Conservation (phyloP, 2,329 filamentous ascomycete species). For the Fusarium succisae region DNA sequence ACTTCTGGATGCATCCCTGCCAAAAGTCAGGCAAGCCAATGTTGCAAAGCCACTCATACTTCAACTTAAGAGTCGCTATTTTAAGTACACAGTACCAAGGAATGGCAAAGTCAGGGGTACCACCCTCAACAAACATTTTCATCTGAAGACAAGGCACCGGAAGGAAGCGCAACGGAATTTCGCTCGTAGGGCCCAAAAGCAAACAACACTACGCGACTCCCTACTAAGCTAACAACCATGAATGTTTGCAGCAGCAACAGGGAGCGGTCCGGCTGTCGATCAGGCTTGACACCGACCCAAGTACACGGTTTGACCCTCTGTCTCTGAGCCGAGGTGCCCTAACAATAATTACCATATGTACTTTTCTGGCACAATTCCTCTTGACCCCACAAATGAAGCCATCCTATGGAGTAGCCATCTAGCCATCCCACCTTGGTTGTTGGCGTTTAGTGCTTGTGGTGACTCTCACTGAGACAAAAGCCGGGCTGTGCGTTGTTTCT, state of each 20-base stretch:
- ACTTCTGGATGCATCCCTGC: conserved; percentile 30
- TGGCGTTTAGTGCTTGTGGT: conserved; percentile 7
- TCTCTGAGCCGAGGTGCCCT: not conserved
- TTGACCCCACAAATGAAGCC: conserved; percentile 23
- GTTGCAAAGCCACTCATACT: conserved; percentile 11
- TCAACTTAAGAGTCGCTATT: conserved; percentile 34
- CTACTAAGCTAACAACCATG: conserved; percentile 13
- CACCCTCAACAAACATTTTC: conserved; percentile 32
- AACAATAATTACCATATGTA: not conserved
- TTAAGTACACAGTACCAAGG: conserved; percentile 30
- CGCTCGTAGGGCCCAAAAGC: not conserved
- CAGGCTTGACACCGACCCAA: conserved; percentile 23
- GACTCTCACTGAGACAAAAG: conserved; percentile 24
- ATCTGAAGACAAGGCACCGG: not conserved
- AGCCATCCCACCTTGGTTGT: conserved; percentile 22
- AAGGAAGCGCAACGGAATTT: conserved; percentile 2
- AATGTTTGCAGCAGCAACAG: conserved; percentile 30
- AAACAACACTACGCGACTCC: conserved; percentile 1
- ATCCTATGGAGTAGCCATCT: not conserved
- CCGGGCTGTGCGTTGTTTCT: conserved; percentile 14
- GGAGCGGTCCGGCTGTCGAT: conserved; percentile 43
- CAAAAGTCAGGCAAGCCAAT: conserved; percentile 12
- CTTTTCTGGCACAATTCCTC: conserved; percentile 4
- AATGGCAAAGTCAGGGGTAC: conserved; percentile 44
- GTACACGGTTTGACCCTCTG: conserved; percentile 8